phyloP scores from a whole-genome alignment of 2,329 filamentous ascomycete species.

The Curvularia hawaiiensis region DNA sequence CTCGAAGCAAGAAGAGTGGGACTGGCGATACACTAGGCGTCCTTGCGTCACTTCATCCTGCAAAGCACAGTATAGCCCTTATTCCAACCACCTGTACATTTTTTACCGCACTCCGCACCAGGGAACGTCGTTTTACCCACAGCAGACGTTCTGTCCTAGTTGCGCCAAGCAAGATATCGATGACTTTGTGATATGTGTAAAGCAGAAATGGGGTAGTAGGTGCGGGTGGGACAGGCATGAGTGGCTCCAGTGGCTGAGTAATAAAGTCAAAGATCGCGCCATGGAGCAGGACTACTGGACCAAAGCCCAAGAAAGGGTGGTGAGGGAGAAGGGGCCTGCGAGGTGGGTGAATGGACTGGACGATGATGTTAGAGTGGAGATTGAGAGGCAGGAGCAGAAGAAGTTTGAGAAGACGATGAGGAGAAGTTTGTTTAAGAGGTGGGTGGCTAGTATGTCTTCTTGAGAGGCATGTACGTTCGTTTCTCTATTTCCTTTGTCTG shows the following conservation, averaged over 20 bases:
- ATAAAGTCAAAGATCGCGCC: slow-evolving; percentile 23
- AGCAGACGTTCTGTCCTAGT: slow-evolving; percentile 32
- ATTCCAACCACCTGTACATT: slow-evolving; percentile 26
- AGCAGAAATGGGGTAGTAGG: slow-evolving; percentile 29
- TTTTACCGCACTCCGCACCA: slow-evolving; percentile 30
- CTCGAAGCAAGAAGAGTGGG: slow-evolving; percentile 19
- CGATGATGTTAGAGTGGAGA: slow-evolving; percentile 7
- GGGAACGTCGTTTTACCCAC: slow-evolving; percentile 22
- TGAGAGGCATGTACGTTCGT: neutral
- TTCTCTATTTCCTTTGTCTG: neutral
- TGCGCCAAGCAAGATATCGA: slow-evolving; percentile 36
- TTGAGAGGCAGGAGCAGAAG: slow-evolving; percentile 11
- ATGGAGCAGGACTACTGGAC: slow-evolving; percentile 37
- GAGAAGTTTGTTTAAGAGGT: slow-evolving; percentile 25
- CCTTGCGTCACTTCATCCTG: slow-evolving; percentile 34
- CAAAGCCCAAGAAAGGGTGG: slow-evolving; percentile 35
- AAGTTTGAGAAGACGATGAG: slow-evolving; percentile 13
- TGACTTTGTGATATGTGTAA: slow-evolving; percentile 22
- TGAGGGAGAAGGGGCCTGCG: slow-evolving; percentile 24
- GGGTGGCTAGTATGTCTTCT: slow-evolving; percentile 20
- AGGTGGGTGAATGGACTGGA: slow-evolving; percentile 5
- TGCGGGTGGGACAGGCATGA: slow-evolving; percentile 29
- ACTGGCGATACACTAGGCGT: slow-evolving; percentile 36
- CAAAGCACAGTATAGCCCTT: slow-evolving; percentile 31
- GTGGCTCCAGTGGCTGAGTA: slow-evolving; percentile 35